A percentile compares a stretch with the other conserved stretches of the same genome.
Conservation (phyloP, 768 basidiomycete species). For the Russula olivacea region DNA sequence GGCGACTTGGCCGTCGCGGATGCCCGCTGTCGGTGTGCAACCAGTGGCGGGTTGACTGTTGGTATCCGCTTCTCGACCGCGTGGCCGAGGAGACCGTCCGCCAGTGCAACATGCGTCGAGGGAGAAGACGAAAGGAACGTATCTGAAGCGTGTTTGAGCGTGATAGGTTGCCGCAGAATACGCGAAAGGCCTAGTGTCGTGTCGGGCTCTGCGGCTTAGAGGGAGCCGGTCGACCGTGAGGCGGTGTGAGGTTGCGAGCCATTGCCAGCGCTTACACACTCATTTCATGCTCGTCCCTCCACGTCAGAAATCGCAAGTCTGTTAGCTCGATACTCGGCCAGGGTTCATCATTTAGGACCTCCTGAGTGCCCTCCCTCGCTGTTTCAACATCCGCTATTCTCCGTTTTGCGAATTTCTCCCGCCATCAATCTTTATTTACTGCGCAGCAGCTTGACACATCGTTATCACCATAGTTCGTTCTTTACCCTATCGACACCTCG, state of each 20-base stretch:
- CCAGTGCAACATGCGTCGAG: not conserved
- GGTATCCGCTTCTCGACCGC: not conserved
- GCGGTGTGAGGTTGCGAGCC: no score
- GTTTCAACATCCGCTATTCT: not conserved
- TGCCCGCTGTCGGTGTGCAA: conserved; percentile 21
- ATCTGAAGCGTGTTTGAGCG: not conserved
- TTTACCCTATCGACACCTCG: not conserved
- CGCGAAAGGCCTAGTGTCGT: not conserved
- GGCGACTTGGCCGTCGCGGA: conserved; percentile 36
- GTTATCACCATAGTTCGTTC: not conserved
- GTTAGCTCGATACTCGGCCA: not conserved
- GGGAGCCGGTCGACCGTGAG: no score
- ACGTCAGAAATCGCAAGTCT: not conserved
- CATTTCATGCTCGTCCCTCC: not conserved
- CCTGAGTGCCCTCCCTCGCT: not conserved
- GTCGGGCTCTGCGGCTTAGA: not conserved
- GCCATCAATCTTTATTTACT: conserved; percentile 1
- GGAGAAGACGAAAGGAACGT: not conserved
- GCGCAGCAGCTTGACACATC: conserved; percentile 11
- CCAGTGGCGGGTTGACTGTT: conserved; percentile 8
- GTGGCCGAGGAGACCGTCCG: not conserved
- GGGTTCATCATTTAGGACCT: not conserved
- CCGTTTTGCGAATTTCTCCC: not conserved
- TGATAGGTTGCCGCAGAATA: not conserved
- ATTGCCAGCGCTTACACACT: not conserved